Evolutionary conservation across 352 stramenopile genomes (phyloP), one percentile per base, ranked within the genome.

Genomic region (Blastocystis sp.): DNA sequence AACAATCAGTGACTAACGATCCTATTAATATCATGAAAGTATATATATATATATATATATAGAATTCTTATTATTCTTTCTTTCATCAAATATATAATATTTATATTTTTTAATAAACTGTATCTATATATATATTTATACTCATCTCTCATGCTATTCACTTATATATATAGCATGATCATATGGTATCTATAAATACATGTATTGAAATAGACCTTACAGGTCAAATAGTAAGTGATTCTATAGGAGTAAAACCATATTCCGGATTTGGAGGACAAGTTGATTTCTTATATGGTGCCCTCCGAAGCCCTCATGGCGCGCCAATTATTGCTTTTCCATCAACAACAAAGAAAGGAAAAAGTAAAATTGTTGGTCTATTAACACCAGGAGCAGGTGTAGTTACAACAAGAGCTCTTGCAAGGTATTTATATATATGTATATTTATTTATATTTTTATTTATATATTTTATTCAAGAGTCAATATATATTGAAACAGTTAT

Each of bases 171-270:
- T 7, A 66, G 70, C 42, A 47, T 58, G n/a, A 75, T 75, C 62
- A 70, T 27, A 74, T 75, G 67, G 75, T 68, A 13, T 55, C 70
- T 7, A 73, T 75, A 45, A 75, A 75, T 44, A 62, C 55, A 19
- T 30, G 30, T 9, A 36, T 75, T 4, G 33, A 74, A 52, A 67
- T 75, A 19, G 70, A 75, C 54, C 21, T 75, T 10, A 75, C 69
- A 6, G 70, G 70, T 13, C 69, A 75, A 33, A 64, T 74, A 0
- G 62, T 68, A 4, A 68, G 55, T 47, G 66, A 71, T 41, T 71
- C 58, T 24, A 71, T 75, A 21, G 68, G 69, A n/a, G 37, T 49
- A 2, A 56, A 11, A 39, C 72, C 74, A 33, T 76, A 73, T 64
- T 73, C 64, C 18, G 70, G 70, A 23, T 68, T 75, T 16, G 70